Percentiles rank a stretch among this genome's conserved stretches.
phyloP scores from a whole-genome alignment of 257 asterid species.

The Gardenia jasminoides region DNA sequence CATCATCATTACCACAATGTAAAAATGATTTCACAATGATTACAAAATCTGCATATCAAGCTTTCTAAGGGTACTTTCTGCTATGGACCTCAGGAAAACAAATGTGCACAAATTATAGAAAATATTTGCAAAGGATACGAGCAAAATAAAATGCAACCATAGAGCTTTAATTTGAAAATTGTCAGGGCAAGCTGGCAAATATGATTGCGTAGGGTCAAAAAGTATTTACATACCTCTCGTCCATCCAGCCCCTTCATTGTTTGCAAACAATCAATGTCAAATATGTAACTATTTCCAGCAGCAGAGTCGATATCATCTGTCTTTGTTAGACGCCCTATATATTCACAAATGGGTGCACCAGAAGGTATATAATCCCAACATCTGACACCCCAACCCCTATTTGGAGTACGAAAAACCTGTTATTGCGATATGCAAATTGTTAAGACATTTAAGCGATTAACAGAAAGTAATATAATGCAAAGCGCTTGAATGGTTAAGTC shows the following conservation, averaged over 20 bases:
- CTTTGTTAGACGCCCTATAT: conserved; percentile 61
- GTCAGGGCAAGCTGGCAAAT: neutral
- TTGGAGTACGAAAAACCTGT: conserved; percentile 80
- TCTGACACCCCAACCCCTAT: conserved; percentile 91
- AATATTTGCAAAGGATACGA: neutral
- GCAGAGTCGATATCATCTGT: conserved; percentile 50
- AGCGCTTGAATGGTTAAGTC: neutral
- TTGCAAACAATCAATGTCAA: conserved; percentile 84
- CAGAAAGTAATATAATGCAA: neutral
- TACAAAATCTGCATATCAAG: neutral
- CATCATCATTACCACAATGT: neutral
- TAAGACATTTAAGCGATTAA: neutral
- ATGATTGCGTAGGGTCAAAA: neutral
- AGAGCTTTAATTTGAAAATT: neutral
- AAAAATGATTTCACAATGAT: neutral
- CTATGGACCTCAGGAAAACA: neutral
- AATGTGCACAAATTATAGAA: neutral
- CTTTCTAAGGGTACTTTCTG: neutral
- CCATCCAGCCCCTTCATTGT: conserved; percentile 90
- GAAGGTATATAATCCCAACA: conserved; percentile 88
- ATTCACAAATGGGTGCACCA: conserved; percentile 85
- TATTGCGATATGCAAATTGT: conserved; percentile 6
- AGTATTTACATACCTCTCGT: conserved; percentile 53
- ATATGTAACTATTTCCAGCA: conserved; percentile 63
- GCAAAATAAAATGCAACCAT: neutral